These are phyloP conservation scores for Discostella pseudostelligera DNA, from an alignment of 108 stramenopile species.

Conservation along the genomic window DNA sequence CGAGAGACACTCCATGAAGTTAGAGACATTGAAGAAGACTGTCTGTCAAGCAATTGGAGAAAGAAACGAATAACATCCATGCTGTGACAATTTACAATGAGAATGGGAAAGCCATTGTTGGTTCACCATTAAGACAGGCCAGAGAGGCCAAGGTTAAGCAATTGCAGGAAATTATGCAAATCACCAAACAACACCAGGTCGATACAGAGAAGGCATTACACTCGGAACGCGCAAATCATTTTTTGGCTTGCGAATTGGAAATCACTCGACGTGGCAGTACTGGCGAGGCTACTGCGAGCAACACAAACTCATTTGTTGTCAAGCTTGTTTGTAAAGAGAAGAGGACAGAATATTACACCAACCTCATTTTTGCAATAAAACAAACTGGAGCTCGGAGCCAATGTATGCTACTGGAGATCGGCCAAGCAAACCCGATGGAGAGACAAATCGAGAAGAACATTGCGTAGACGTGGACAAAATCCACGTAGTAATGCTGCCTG, in stretches of 20 bases:
- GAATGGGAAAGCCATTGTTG: conserved; percentile 5
- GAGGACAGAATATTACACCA: conserved; percentile 19
- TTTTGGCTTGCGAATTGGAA: conserved; percentile 13
- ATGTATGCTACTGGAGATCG: conserved; percentile 24
- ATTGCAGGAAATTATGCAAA: conserved; percentile 8
- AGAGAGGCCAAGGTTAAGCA: conserved; percentile 4
- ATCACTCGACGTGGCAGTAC: background rate
- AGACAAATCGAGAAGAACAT: conserved; percentile 13
- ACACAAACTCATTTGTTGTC: background rate
- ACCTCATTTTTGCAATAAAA: conserved; percentile 23
- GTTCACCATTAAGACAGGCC: background rate
- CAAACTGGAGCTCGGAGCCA: conserved; percentile 12
- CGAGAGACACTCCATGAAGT: conserved; percentile 6
- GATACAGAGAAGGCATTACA: conserved; percentile 8
- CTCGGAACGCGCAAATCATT: conserved; percentile 9
- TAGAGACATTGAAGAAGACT: conserved; percentile 8
- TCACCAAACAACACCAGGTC: background rate
- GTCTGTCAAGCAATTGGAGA: conserved; percentile 13
- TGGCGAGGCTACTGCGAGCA: too few species aligned
- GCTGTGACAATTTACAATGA: conserved; percentile 1
- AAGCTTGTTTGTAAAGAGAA: conserved; percentile 1
- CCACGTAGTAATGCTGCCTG: conserved; percentile 16
- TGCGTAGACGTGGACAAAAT: conserved; percentile 19
- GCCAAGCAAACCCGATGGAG: background rate
- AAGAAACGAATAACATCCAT: conserved; percentile 7